Percentiles rank a stretch among this genome's conserved stretches.
phyloP scores from a whole-genome alignment of 331 rosid species.

The Acacia pycnantha region DNA sequence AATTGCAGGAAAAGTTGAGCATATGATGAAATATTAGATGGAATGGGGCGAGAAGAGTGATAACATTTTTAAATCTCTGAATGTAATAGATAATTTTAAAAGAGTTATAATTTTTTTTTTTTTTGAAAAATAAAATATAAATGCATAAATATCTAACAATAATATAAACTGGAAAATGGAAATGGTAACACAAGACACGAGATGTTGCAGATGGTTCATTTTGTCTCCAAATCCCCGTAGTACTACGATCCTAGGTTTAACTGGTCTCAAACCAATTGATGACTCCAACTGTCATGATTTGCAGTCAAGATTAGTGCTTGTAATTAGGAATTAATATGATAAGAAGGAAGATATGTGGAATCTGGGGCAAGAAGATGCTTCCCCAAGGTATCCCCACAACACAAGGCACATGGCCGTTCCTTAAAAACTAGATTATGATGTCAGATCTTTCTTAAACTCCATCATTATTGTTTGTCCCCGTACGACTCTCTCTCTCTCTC shows the following conservation, averaged over 20 bases:
- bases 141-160: neutral
- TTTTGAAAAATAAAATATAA: neutral
- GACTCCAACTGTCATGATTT: neutral
- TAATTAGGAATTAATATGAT: too few species aligned
- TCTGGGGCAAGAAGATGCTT: constrained; percentile 6
- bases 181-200: neutral
- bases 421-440: constrained; percentile 5
- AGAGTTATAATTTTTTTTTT: neutral
- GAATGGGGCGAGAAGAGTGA: too few species aligned
- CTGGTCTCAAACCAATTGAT: neutral
- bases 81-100: too few species aligned
- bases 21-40: too few species aligned
- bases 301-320: too few species aligned
- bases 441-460: neutral
- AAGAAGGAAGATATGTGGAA: neutral
- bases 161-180: neutral
- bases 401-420: constrained; percentile 18
- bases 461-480: neutral
- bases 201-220: neutral
- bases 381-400: constrained; percentile 18
- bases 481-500: neutral
- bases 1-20: neutral
- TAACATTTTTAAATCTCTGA: too few species aligned
- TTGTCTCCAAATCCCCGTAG: neutral
- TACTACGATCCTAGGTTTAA: neutral